Base-by-base conservation (phyloP, 2,329 filamentous ascomycete genomes). In the Apiospora koreana region DNA sequence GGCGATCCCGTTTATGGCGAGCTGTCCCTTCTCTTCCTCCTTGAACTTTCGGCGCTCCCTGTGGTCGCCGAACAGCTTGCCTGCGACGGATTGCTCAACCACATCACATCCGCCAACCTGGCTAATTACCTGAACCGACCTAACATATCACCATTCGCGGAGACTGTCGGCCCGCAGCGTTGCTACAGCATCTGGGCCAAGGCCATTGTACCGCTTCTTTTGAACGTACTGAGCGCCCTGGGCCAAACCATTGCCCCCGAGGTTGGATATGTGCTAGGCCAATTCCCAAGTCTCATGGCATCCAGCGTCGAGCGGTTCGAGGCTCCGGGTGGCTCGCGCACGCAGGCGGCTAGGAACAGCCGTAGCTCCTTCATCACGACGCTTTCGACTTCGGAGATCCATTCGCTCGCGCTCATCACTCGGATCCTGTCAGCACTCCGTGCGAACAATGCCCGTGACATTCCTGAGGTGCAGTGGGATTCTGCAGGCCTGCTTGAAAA, bases 1-100 rank as follows among this genome's bases (percentile, higher is more conserved):
- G 90, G 91, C 38, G 95, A 98, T 78, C 95, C 96, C 0, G 86
- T 98, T 41, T 98, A 98, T 80, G 96, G 95, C 73, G 95, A 98
- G 78, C 88, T 98, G n/a, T 93, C 93, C 76, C 87, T 97, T 50
- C 87, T 95, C 35, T 97, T 98, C 81, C 86, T 99, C 18, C 89
- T 97, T 28, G 93, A 97, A 74, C 87, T 99, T 16, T 97, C 95
- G 1, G 91, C 89, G 18, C 87, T 98, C 18, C 92, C 93, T 0
- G 82, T 89, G 23, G 87, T 98, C 68, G 95, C 96, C 2, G 95
- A 98, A 79, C 93, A 96, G 73, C 90, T 99, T 75, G 96, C 95
- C 0, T 91, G 94, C 50, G 94, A 97, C 75, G 94, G 93, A 42
- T 86, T 97, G 18, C 87, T 99, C 7, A 89, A 91, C 75, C 92